Evolutionary conservation across 176 grass and related monocot species (phyloP).

Genomic region (Saccharum spontaneum): DNA sequence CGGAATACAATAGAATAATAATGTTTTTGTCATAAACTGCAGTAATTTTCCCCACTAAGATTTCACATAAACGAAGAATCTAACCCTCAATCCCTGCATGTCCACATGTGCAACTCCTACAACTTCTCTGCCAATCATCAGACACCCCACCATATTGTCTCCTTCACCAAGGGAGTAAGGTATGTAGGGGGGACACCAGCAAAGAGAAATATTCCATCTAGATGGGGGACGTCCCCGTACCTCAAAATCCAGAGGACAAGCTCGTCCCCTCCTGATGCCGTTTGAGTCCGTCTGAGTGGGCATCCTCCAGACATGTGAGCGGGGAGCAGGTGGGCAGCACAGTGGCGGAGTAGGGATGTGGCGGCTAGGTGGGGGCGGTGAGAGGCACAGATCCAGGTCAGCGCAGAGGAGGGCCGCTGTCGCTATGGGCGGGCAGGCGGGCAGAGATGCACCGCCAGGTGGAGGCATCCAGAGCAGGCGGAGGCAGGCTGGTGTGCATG

Average conservation of each 20-base stretch:
- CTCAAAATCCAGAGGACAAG: background rate
- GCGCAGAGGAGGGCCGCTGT: background rate
- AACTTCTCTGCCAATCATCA: background rate
- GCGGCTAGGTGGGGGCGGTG: background rate
- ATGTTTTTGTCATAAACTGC: background rate
- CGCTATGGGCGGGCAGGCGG: background rate
- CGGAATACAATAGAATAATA: slow-evolving; percentile 4
- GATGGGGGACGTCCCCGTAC: too few relatives aligned
- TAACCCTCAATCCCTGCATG: slow-evolving; percentile 1
- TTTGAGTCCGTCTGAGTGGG: background rate
- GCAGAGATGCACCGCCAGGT: background rate
- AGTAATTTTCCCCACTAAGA: background rate
- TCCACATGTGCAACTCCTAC: background rate
- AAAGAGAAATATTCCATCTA: background rate
- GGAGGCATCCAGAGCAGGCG: background rate
- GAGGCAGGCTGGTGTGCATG: background rate
- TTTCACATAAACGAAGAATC: background rate
- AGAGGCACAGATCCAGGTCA: background rate
- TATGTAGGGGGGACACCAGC: background rate
- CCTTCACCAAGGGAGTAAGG: background rate
- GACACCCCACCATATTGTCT: slow-evolving; percentile 4
- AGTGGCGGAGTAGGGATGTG: background rate
- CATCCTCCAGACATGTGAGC: background rate
- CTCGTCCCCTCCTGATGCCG: background rate
- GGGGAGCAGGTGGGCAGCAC: background rate